Base-by-base conservation (phyloP, 2,329 filamentous ascomycete genomes). In the Volutella citrinella region DNA sequence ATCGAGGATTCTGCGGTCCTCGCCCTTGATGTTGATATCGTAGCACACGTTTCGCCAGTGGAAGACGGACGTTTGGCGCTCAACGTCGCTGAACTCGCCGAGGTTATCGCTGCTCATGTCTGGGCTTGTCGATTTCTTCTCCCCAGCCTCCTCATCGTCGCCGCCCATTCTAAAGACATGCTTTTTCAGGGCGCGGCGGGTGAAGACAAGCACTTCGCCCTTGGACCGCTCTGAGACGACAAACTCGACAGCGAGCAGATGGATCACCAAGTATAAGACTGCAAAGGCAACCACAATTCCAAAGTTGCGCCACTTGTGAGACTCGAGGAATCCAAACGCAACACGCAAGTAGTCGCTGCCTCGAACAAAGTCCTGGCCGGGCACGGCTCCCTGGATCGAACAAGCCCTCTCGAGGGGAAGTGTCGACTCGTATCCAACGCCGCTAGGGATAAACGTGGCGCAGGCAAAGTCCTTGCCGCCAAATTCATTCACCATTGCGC, bases 1-100 rank as follows among this genome's bases (percentile, higher is more conserved):
- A 41, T 86, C 76, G 20, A 87, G 60, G 48, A 88, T 78, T 15
- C 78, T 71, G 13, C 82, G 71, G 2, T 65, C 57, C 42, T 84
- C 74, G 51, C 83, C 83, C 33, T 56, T 55, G 55, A 86, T 81
- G 48, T 78, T 76, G 52, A 87, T 82, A 38, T 86, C 81, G 49
- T 86, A 87, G 59, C 77, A 82, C 5, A 87, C 76, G 45, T 82
- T 69, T 37, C 76, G 69, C 82, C 82, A 87, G 44, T 81, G 78
- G 61, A 86, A 85, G 30, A 85, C 40, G 1, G 52, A 54, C 0
- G 40, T 47, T 35, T 51, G 47, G 12, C 30, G 36, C 6, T 40
- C 40, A 4, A 44, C 37, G 9, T 35, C 30, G 1, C 30, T 25
- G 4, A 32, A 25, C 3, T 27, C 19, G 7, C 34, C 9, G 5